Base-by-base conservation (phyloP, 176 grass and related monocot species). In the Alloteropsis semialata region DNA sequence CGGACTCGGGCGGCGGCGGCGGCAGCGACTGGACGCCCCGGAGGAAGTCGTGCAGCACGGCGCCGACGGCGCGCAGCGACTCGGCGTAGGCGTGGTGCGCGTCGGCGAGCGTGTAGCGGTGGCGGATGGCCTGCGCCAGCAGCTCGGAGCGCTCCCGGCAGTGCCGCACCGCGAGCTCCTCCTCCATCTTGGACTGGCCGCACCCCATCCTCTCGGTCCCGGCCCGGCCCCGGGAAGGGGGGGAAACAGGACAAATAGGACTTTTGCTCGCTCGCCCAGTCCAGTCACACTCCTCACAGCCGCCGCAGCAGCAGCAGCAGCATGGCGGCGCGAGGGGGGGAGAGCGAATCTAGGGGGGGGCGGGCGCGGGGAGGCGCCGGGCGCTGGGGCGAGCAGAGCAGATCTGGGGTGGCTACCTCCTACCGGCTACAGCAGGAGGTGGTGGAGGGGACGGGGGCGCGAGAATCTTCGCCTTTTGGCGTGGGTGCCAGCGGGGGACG, bases 81-180 rank as follows among this genome's bases (percentile, higher is more conserved):
- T 77, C 80, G 18, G 87, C 77, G 85, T 99, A 99, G 43, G 89
- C 91, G 8, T 68, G 87, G 83, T 99, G 97, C 22, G 97, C 87
- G 82, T 99, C 91, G 56, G 97, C 97, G 81, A 99, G 89, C 65
- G 49, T 72, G 79, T 96, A 99, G 64, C 97, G 88, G 80, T 92
- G 50, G 69, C 73, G 71, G 64, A 99, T 96, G 30, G 97, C 97
- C 6, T 76, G 37, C 8, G 93, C 91, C 3, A 99, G 93, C 8
- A 89, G 77, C 28, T 64, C 70, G 17, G 91, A 83, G 46, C 97
- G 80, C 60, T 78, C 43, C 30, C 76, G 74, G 90, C 97, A 99
- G 87, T 90, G 97, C 6, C 1, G 49, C 72, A 99, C 97, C 21
- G 97, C 97, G 32, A 3, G 4, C 88, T 87, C 84, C 80, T 99